Evolutionary conservation across 495 filamentous ascomycete species (phyloP), one percentile per base, ranked within the genome.

Genomic region (Aspergillus funiculosus): DNA sequence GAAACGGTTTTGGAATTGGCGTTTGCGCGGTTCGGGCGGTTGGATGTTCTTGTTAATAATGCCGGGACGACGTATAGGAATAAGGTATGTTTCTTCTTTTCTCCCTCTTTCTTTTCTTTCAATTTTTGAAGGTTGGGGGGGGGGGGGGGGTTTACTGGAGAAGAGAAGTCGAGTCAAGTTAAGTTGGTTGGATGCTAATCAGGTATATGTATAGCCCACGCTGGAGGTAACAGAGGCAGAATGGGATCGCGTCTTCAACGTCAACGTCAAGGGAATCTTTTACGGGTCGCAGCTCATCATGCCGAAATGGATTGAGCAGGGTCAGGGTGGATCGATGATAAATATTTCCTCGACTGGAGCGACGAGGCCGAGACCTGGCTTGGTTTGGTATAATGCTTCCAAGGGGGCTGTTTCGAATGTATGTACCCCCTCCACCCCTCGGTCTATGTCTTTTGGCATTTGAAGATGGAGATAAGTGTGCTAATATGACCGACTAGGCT

Each of bases 341-440:
- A 83, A 85, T 57, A 78, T 85, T 27, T 78, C 81, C 1, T 80
- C 75, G 5, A 81, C 81, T 21, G 81, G 80, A 4, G 77, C 78
- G 6, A 74, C 70, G 17, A 68, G 81, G 41, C 81, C 81, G 2
- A 69, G 81, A n/a, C 79, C 80, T 4, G 78, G 79, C 2, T 63
- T 86, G 43, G 80, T 83, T 8, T 84, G 80, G 80, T 86, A 86
- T 53, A 86, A 84, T 54, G 76, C 79, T 2, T 78, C 75, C 25
- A 86, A 86, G 58, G 80, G 75, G 2, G 80, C 82, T 18, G 77
- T 83, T 4, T 72, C 73, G 26, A 84, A 82, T 56, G 81, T 79
- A 56, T 14, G 66, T n/a, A 3, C 25, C 6, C 52, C 24, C 20
- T 7, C 9, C 25, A 8, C 30, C 29, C 35, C 36, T 40, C 13